Base-by-base conservation (phyloP, 495 filamentous ascomycete species). In the Pyrenopolyporus hunteri region DNA sequence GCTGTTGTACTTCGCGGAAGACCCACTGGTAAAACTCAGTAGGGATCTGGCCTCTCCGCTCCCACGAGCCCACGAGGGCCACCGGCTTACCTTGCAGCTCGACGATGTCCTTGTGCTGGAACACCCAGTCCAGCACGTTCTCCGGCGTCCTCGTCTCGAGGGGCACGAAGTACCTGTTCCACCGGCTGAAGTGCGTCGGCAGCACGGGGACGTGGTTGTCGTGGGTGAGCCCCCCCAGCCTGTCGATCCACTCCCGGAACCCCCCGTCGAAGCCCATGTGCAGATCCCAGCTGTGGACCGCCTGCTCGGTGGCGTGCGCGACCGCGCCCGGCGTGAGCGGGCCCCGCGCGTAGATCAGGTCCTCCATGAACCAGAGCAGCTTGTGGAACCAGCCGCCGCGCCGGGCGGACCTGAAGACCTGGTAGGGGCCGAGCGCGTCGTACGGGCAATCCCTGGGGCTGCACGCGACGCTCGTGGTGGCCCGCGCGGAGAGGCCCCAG, bases 161-260 rank as follows among this genome's bases (percentile, higher is more conserved):
- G 0, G 11, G 42, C 0, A 54, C 13, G 13, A 13, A 5, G 13
- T 60, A 60, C 10, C 23, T 36, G 40, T 3, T 6, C 48, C 48
- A 60, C 25, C 54, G 40, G 7, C 48, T 48, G 33, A 33, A 60
- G 19, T 53, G 57, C 3, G 57, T 60, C 11, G 49, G 57, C 11
- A 54, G 42, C 2, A 54, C 1, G 2, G 9, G 14, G n/a, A 17
- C n/a, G 10, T 22, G 6, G 7, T 19, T 6, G 3, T 60, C 26
- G 19, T 53, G 48, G 9, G 26, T 32, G 10, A 52, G 4, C 2
- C 57, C 57, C 14, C 48, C 42, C 0, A 58, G n/a, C 2, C 0
- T 6, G 2, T 53, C 4, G 23, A 60, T 42, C 57, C 57, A 60
- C 19, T 46, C 7, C 1, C 23, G 1, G 42, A 60, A 60, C 1